These are phyloP conservation scores for Meyerozyma elateridarum DNA, from an alignment of 1,139 yeast species.

Conservation along the genomic window DNA sequence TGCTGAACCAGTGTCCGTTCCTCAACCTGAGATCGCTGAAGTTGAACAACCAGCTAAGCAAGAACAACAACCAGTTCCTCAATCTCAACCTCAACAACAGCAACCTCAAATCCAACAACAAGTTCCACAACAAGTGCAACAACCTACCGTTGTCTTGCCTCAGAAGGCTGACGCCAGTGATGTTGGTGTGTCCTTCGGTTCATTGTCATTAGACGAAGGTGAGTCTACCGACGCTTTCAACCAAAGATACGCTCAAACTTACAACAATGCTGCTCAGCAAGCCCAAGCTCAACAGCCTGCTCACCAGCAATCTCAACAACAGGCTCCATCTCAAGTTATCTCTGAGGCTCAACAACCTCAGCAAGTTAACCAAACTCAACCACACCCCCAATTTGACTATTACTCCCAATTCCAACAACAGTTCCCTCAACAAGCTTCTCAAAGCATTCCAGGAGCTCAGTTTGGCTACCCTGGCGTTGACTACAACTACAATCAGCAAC, in stretches of 20 bases:
- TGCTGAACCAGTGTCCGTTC: constrained; percentile 8
- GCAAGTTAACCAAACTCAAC: constrained; percentile 12
- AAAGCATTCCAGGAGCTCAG: constrained; percentile 35
- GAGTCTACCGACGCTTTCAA: constrained; percentile 12
- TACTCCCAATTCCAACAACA: constrained; percentile 36
- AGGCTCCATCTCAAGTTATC: constrained; percentile 7
- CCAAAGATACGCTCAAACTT: constrained; percentile 17
- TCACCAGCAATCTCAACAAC: constrained; percentile 8
- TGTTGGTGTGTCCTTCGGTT: constrained; percentile 70
- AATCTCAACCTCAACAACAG: constrained; percentile 9
- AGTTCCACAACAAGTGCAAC: constrained; percentile 9
- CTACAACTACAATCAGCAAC: constrained; percentile 37
- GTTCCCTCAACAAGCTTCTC: constrained; percentile 39
- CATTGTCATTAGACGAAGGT: constrained; percentile 49
- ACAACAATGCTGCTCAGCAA: constrained; percentile 12
- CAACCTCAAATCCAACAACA: constrained; percentile 2
- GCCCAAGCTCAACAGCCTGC: constrained; percentile 14
- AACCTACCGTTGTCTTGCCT: constrained; percentile 68
- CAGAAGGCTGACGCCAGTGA: constrained; percentile 41
- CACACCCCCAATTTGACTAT: constrained; percentile 24
- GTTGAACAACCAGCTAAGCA: constrained; percentile 8
- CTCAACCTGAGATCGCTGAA: constrained; percentile 7
- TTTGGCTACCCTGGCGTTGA: constrained; percentile 45
- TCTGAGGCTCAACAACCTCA: constrained; percentile 16
- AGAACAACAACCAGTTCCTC: constrained; percentile 6